Conservation (phyloP, 2,329 filamentous ascomycete species). For the Triangularia verruculosa region DNA sequence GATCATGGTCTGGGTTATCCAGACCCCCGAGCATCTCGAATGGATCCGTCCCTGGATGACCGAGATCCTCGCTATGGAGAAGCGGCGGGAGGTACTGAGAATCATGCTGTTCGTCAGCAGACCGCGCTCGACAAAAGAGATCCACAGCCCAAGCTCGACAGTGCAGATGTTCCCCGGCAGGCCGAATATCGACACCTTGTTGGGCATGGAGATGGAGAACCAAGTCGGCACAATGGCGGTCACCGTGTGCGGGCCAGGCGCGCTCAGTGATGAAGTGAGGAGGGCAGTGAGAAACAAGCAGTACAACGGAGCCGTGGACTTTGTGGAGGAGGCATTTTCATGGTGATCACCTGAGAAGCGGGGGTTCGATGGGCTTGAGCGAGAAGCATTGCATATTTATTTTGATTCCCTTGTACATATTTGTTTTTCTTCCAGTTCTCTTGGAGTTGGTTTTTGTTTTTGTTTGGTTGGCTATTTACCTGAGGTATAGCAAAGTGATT, state of each 20-base stretch:
- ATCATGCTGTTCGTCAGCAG: conserved; percentile 77
- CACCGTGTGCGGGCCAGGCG: conserved; percentile 70
- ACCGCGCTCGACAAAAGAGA: conserved; percentile 73
- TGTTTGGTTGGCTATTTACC: background rate
- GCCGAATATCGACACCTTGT: conserved; percentile 69
- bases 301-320: conserved; percentile 66
- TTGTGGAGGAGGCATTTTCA: conserved; percentile 74
- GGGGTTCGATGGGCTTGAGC: background rate
- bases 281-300: conserved; percentile 63
- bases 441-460: background rate
- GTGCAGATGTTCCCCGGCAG: conserved; percentile 83
- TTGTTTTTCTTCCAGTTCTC: conserved; percentile 1
- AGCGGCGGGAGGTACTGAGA: conserved; percentile 68
- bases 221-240: conserved; percentile 73
- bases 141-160: conserved; percentile 71
- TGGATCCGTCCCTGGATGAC: conserved; percentile 87
- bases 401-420: conserved; percentile 12
- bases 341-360: conserved; percentile 40
- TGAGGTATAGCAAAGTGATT: background rate
- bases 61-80: conserved; percentile 71
- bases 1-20: conserved; percentile 75
- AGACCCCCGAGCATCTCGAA: conserved; percentile 75
- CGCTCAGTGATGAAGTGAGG: conserved; percentile 72
- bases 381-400: background rate
- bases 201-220: conserved; percentile 70